Percentiles rank a stretch among this genome's conserved stretches.
These are phyloP conservation scores for Neofusicoccum ribis DNA, from an alignment of 2,329 filamentous ascomycete genomes.

Conservation along the genomic window DNA sequence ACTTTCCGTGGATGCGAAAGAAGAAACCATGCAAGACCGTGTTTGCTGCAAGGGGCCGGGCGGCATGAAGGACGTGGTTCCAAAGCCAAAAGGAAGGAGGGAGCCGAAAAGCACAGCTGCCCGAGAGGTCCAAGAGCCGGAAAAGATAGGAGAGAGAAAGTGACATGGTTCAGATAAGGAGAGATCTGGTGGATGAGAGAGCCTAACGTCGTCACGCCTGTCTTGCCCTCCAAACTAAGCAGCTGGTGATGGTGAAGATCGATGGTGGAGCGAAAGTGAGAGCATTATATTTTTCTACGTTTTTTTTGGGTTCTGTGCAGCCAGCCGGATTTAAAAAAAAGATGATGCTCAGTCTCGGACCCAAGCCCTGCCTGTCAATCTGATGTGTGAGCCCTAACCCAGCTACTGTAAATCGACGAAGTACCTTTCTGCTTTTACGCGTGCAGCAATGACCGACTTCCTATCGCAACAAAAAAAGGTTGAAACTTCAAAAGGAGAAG, in stretches of 20 bases:
- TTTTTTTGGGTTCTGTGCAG: not conserved
- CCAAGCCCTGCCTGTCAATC: conserved; percentile 15
- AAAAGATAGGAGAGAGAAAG: too few relatives aligned
- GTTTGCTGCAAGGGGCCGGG: too few relatives aligned
- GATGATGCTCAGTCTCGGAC: conserved; percentile 17
- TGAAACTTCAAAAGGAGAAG: not conserved
- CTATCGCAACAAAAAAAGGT: conserved; percentile 3
- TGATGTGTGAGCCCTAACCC: not conserved
- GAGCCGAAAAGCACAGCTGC: too few relatives aligned
- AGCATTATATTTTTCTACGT: conserved; percentile 10
- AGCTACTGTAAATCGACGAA: not conserved
- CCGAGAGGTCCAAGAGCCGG: too few relatives aligned
- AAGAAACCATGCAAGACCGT: too few relatives aligned
- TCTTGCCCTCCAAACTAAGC: too few relatives aligned
- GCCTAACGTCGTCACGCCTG: too few relatives aligned
- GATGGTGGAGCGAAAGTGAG: not conserved
- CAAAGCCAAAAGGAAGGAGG: too few relatives aligned
- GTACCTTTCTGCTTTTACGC: conserved; percentile 10
- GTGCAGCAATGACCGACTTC: conserved; percentile 13
- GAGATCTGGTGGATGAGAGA: too few relatives aligned
- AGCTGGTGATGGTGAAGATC: not conserved
- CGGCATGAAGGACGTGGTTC: too few relatives aligned
- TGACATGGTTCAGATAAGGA: too few relatives aligned
- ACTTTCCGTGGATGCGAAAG: too few relatives aligned
- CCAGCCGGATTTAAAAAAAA: not conserved